Base-by-base conservation (phyloP, 2,329 filamentous ascomycete genomes). In the Colletotrichum paranaense region DNA sequence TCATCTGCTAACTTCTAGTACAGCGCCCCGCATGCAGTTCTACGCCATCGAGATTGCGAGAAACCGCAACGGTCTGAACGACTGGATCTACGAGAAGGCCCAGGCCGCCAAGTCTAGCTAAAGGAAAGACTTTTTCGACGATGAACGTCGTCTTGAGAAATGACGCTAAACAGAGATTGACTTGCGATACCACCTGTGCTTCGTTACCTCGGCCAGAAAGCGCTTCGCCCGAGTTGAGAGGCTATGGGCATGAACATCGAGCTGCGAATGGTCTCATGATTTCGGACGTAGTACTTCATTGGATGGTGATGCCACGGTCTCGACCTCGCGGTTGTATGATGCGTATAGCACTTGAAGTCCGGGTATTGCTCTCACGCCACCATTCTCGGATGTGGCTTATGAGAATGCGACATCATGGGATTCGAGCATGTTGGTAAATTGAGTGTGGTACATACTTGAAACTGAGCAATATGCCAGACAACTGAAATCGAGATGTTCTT, bases 81-180 rank as follows among this genome's bases (percentile, higher is more conserved):
- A 99, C 84, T 99, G 97, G 97, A 91, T 99, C 75, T 97, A 96
- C 83, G 95, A 98, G 85, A 89, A 94, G 82, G 90, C 92, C 1
- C 91, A 96, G 79, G 87, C 88, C 68, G 86, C 89, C 77, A 89
- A 89, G 82, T 82, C 64, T n/a, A 67, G 38, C 65, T 65, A 63
- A 64, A 42, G 16, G 24, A 30, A 16, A 22, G 7, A n/a, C 35
- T 30, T 35, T 8, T 24, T 8, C n/a, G 26, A 35, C 24, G 9
- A 32, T 32, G 11, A n/a, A 38, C 24, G 52, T 42, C 16, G 24
- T 42, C 42, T 42, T 38, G 9, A 28, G 19, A 5, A n/a, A 57
- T 9, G 11, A 57, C 26, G 62, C 22, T 32, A 65, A 57, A 9
- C 24, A 26, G 35, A 22, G 5, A 19, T 53, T 24, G 35, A 30